Base-by-base conservation (phyloP, 2,329 filamentous ascomycete genomes). In the Pseudocercospora cruenta region DNA sequence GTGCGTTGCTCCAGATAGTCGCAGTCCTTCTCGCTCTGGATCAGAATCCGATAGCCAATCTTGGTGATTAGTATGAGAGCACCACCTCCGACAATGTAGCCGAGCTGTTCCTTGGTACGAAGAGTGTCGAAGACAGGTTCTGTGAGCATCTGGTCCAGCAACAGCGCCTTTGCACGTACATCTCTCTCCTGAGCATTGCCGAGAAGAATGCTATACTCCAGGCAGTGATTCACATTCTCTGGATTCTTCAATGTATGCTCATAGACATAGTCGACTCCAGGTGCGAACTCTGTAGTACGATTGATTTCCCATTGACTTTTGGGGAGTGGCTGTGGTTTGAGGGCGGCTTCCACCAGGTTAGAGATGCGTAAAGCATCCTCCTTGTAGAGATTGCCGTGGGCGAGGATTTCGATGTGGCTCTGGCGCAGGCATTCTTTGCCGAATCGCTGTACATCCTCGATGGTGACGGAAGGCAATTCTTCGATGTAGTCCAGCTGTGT, bases 41-140 rank as follows among this genome's bases (percentile, higher is more conserved):
- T 93, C 68, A 98, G 87, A 69, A 99, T 91, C 5, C 94, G 87
- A 79, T 95, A 95, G 0, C 92, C 92, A 1, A 78, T 76, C 73
- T 92, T 90, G 0, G 91, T 94, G 0, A 91, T 93, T n/a, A 88
- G 82, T 63, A 91, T 88, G 60, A 86, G 86, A 45, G 88, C 84
- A 28, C 93, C 92, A 58, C 91, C 94, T 80, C 94, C 97, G 0
- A 99, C 94, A 61, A 99, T 92, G 73, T 99, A 99, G 12, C 95
- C 95, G 6, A 99, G 89, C 80, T 99, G 94, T 78, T 99, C 94
- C 80, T 98, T 97, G 51, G 95, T 98, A 58, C 95, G 88, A 7
- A 99, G 85, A 78, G 96, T 93, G 79, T 99, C 93, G 76, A 98
- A 99, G 8, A 91, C 91, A 3, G 94, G 94, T 80, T 99, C 95